Evolutionary conservation across 306 rosid genomes (phyloP).

Genomic region (Psophocarpus tetragonolobus): DNA sequence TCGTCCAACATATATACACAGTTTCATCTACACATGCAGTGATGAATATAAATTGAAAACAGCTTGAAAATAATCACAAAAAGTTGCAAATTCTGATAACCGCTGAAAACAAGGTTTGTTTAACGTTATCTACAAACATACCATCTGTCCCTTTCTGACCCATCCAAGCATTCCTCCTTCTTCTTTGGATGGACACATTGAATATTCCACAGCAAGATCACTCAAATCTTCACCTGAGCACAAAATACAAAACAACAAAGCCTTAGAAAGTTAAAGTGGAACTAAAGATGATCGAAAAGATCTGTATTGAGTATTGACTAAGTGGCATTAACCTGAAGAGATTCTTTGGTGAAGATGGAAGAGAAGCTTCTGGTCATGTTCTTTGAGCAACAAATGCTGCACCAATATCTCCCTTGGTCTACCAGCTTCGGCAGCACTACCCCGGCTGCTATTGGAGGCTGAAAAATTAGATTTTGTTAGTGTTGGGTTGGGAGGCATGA

Average conservation of each 20-base stretch:
- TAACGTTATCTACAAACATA: constrained; percentile 30
- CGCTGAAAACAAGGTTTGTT: constrained; percentile 4
- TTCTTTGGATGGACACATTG: constrained; percentile 86
- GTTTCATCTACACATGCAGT: not conserved
- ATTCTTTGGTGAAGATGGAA: constrained; percentile 72
- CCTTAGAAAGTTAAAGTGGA: not conserved
- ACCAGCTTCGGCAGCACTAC: constrained; percentile 49
- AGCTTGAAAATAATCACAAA: not conserved
- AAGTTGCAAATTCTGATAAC: constrained; percentile 1
- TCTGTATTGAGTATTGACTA: too few species aligned
- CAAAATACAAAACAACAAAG: constrained; percentile 27
- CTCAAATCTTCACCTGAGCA: constrained; percentile 88
- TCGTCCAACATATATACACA: not conserved
- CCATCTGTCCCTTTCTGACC: constrained; percentile 96
- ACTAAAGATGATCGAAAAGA: too few species aligned
- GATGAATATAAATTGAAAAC: constrained; percentile 6
- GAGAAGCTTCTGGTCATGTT: constrained; percentile 68
- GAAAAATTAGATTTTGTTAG: constrained; percentile 30
- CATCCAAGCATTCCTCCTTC: constrained; percentile 99
- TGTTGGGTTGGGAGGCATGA: constrained; percentile 19
- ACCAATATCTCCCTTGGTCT: constrained; percentile 70
- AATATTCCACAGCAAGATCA: constrained; percentile 85
- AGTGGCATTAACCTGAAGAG: constrained; percentile 50
- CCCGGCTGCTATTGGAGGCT: constrained; percentile 64
- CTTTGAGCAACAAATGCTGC: constrained; percentile 90